phyloP scores from a whole-genome alignment of 75 land plant species.

The Azolla pinnata region DNA sequence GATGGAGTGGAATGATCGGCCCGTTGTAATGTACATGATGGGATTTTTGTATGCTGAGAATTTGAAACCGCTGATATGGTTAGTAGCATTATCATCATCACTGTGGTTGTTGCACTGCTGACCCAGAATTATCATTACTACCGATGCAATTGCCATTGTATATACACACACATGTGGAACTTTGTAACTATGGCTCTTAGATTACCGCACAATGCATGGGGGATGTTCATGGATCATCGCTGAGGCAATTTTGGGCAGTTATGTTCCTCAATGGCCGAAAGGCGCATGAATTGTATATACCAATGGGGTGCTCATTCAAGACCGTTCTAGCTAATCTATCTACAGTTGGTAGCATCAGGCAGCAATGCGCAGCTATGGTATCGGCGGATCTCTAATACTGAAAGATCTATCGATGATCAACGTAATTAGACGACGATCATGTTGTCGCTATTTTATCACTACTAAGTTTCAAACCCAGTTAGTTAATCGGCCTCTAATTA shows the following conservation, averaged over 20 bases:
- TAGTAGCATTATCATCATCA: too few relatives aligned
- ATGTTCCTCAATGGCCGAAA: neutral
- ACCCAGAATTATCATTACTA: neutral
- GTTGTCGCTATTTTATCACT: neutral
- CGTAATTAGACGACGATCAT: too few relatives aligned
- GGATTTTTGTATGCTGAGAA: too few relatives aligned
- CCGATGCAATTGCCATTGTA: neutral
- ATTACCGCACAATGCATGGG: neutral
- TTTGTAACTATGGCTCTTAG: neutral
- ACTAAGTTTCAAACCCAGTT: neutral
- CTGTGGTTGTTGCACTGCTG: slow-evolving; percentile 12
- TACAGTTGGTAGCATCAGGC: neutral
- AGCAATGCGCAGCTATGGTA: neutral
- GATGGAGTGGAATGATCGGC: slow-evolving; percentile 7
- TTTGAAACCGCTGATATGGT: too few relatives aligned
- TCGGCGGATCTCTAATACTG: neutral
- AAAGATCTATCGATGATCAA: too few relatives aligned
- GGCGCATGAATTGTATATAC: neutral
- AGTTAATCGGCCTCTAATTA: neutral
- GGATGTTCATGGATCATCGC: neutral
- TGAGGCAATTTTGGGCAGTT: neutral
- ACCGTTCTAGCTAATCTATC: neutral
- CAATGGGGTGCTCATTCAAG: neutral
- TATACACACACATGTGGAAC: neutral
- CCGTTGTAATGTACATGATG: too few relatives aligned